Base-by-base conservation (phyloP, 768 basidiomycete genomes). In the Porpolomopsis calyptriformis region DNA sequence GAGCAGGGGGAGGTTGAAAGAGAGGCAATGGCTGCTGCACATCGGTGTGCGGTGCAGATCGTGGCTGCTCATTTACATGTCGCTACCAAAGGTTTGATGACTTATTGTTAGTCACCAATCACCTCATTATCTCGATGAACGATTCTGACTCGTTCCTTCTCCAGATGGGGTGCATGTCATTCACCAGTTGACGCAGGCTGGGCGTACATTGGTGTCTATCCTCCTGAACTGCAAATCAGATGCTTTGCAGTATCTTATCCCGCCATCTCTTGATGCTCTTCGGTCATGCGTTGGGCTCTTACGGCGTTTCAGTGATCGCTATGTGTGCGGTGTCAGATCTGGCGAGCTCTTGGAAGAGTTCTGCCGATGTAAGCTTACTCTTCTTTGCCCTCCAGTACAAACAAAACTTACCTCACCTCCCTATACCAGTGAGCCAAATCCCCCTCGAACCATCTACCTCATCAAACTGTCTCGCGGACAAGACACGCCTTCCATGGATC, bases 301-400 rank as follows among this genome's bases (percentile, higher is more conserved):
- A 48, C 68, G 88, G 46, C 73, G 89, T 27, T 96, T 96, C 64
- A 91, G 88, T 53, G 87, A 85, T 51, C 76, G 90, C 38, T 96
- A 96, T 65, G 78, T 94, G 18, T 94, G 92, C 58, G 91, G 91
- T 1, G 76, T 90, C 35, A 71, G 92, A 43, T 89, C 85, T 38
- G 89, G 90, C 23, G 92, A 94, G 63, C 73, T 94, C 35, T 84
- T 96, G 75, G 91, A 94, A 58, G 92, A 94, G 61, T 92, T 93
- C 61, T 94, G 92, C 66, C 79, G 91, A 60, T 64, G 89, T 83
- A 51, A 62, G 69, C 69, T 12, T n/a, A 44, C 49, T 37, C 40
- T 49, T 20, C 37, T 35, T 34, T 34, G 45, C 31, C 14, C 34
- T 45, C 43, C 46, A 29, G 45, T 40, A 25, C 33, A 35, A 33